These are phyloP conservation scores for Debaryomyces coudertii DNA, from an alignment of 1,139 yeast genomes.

Conservation along the genomic window DNA sequence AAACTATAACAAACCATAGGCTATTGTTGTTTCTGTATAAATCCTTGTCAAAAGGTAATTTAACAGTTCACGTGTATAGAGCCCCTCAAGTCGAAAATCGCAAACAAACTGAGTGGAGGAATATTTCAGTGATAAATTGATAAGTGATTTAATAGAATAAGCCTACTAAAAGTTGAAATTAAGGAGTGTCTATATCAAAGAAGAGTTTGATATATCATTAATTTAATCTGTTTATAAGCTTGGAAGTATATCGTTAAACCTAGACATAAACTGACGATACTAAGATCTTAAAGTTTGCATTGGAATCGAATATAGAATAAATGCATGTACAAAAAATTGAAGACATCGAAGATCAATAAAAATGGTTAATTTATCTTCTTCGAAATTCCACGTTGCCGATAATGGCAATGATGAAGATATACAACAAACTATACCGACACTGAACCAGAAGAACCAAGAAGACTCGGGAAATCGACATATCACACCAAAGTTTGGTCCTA, in stretches of 20 bases:
- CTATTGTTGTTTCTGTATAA: not conserved
- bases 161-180: not conserved
- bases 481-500: slow-evolving; percentile 15
- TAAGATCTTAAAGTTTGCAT: not conserved
- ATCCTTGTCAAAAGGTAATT: not conserved
- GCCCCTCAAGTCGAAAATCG: slow-evolving; percentile 1
- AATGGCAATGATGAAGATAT: slow-evolving; percentile 3
- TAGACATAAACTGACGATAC: not conserved
- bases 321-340: slow-evolving; percentile 3
- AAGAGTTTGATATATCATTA: not conserved
- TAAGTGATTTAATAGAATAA: slow-evolving; percentile 4
- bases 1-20: not conserved
- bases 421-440: not conserved
- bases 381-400: slow-evolving; percentile 2
- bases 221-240: not conserved
- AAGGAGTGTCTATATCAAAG: not conserved
- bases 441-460: slow-evolving; percentile 4
- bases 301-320: not conserved
- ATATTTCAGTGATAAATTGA: not conserved
- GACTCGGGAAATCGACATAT: not conserved
- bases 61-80: slow-evolving; percentile 1
- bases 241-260: not conserved
- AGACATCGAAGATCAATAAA: slow-evolving; percentile 5
- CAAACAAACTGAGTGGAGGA: slow-evolving; percentile 1
- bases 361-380: slow-evolving; percentile 7